Percentiles rank a stretch among this genome's conserved stretches.
Conservation (phyloP, 371 early-diverging fungal genomes). For the Saksenaea vasiformis region DNA sequence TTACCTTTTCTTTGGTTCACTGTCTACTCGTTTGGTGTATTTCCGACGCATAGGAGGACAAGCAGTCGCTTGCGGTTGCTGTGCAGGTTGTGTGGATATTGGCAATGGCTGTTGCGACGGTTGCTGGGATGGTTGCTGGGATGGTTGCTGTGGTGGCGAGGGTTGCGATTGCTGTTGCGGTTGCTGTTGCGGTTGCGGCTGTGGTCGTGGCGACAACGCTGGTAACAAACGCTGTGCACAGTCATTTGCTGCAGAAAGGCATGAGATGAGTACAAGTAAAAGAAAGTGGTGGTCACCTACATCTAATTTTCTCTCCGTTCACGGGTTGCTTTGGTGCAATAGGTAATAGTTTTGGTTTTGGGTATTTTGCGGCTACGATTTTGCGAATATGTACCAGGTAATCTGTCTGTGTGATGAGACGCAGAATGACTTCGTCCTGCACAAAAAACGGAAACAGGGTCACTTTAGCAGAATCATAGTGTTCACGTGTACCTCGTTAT, state of each 20-base stretch:
- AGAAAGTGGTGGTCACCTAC: neutral
- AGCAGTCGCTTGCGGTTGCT: neutral
- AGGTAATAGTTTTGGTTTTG: neutral
- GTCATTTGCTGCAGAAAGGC: neutral
- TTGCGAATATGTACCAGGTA: slow-evolving; percentile 69
- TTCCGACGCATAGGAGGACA: neutral
- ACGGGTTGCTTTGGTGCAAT: neutral
- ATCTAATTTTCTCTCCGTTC: neutral
- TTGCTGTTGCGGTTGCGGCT: neutral
- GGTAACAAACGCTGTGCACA: neutral
- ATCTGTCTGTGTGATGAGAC: slow-evolving; percentile 69
- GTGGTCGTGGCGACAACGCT: neutral
- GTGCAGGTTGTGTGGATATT: neutral
- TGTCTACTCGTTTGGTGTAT: neutral
- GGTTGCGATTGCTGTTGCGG: neutral
- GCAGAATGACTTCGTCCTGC: slow-evolving; percentile 68
- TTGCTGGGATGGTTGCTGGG: neutral
- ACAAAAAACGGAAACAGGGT: no score
- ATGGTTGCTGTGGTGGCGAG: neutral
- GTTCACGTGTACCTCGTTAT: slow-evolving; percentile 64
- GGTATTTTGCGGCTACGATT: slow-evolving; percentile 30
- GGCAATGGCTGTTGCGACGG: neutral
- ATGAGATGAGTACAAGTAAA: neutral
- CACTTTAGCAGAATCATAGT: neutral
- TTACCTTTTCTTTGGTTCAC: neutral